These are phyloP conservation scores for Coemansia sp. DNA, from an alignment of 192 early-diverging fungal species.

Conservation along the genomic window DNA sequence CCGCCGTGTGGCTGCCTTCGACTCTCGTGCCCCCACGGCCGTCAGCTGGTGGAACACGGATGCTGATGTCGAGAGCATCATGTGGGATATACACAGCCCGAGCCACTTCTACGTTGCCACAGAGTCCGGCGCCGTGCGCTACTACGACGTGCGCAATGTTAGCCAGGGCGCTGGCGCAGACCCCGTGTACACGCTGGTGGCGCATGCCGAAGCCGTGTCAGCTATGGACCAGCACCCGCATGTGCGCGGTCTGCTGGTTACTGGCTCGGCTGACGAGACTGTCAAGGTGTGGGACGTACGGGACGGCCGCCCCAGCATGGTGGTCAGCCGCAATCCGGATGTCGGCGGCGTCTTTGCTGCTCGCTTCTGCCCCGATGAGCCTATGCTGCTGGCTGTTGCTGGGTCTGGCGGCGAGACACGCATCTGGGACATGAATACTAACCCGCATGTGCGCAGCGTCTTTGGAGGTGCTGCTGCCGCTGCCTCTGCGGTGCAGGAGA, in stretches of 20 bases:
- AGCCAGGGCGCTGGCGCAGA: conserved; percentile 23
- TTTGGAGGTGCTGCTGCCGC: conserved; percentile 27
- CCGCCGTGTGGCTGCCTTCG: conserved; percentile 79
- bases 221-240: conserved; percentile 81
- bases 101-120: conserved; percentile 78
- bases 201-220: conserved; percentile 88
- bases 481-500: conserved; percentile 31
- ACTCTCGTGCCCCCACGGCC: conserved; percentile 80
- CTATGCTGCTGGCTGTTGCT: conserved; percentile 82
- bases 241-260: conserved; percentile 83
- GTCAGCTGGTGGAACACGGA: conserved; percentile 66
- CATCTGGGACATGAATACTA: conserved; percentile 91
- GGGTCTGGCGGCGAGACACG: conserved; percentile 88
- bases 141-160: conserved; percentile 75
- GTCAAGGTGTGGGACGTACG: conserved; percentile 92
- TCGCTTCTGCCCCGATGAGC: conserved; percentile 87
- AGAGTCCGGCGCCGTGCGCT: conserved; percentile 89
- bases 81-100: conserved; percentile 87
- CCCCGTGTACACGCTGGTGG: conserved; percentile 85
- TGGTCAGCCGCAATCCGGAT: conserved; percentile 82
- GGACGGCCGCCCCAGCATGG: conserved; percentile 72
- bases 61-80: conserved; percentile 88
- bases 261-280: conserved; percentile 83
- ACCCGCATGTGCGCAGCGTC: conserved; percentile 67
- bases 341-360: conserved; percentile 83